A percentile compares a stretch with the other conserved stretches of the same genome.
Conservation (phyloP, 2,329 filamentous ascomycete genomes). For the Neonectria faginata region DNA sequence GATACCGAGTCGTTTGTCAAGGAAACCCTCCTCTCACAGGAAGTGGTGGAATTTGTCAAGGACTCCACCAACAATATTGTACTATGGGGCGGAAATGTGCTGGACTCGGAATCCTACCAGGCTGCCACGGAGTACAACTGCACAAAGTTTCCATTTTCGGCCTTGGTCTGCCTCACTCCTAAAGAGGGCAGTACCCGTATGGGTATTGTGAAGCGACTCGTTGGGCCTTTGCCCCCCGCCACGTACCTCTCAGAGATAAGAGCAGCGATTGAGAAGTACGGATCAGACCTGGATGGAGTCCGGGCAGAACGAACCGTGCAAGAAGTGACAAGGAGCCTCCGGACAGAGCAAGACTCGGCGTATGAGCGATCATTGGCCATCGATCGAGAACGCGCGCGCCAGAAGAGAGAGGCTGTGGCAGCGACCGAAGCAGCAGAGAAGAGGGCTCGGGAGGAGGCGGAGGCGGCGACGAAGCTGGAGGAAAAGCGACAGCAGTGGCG, state of each 20-base stretch:
- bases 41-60: constrained; percentile 79
- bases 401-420: constrained; percentile 80
- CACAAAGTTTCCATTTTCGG: constrained; percentile 93
- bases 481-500: constrained; percentile 75
- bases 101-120: constrained; percentile 94
- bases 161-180: constrained; percentile 87
- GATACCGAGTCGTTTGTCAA: constrained; percentile 85
- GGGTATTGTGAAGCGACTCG: constrained; percentile 85
- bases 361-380: constrained; percentile 92
- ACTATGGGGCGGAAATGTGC: constrained; percentile 92
- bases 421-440: constrained; percentile 76
- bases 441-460: constrained; percentile 68
- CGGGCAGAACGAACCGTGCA: constrained; percentile 84
- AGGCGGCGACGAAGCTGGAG: constrained; percentile 66
- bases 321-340: constrained; percentile 81
- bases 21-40: constrained; percentile 81
- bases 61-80: constrained; percentile 83
- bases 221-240: constrained; percentile 75
- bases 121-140: constrained; percentile 88
- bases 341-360: constrained; percentile 90
- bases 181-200: constrained; percentile 87
- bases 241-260: constrained; percentile 83
- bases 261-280: constrained; percentile 78
- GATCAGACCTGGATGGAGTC: constrained; percentile 78
- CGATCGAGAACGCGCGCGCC: constrained; percentile 85